Evolutionary conservation across 163 green algal species (phyloP), one percentile per base, ranked within the genome.

Genomic region (Trebouxia gelatinosa): DNA sequence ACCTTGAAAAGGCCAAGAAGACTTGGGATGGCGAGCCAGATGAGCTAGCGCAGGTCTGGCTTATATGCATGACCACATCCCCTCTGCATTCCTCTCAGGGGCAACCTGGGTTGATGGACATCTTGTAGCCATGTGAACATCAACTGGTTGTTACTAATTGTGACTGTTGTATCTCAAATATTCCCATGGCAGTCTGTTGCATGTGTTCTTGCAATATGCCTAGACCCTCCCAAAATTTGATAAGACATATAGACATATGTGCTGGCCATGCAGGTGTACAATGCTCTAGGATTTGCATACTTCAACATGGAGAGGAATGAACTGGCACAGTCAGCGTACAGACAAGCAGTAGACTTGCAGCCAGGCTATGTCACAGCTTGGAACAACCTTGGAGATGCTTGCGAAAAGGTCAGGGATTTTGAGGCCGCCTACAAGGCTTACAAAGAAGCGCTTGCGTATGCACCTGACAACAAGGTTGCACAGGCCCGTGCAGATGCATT

Each of bases 321-420:
- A 2, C 50, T 90, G 57, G 95, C 95, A 0, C 80, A 97, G 6
- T 66, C 82, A n/a, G 87, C 98, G 80, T 99, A 98, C 86, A 82
- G 89, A 59, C 87, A 87, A 81, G 93, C 96, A 9, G 91, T 98
- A n/a, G 82, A 88, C 61, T 84, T 98, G 80, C 94, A 98, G 85
- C 94, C 96, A 6, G 93, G 92, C 9, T 99, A 99, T 85, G 92
- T 98, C 34, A 98, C 91, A 3, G 96, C 94, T n/a, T 98, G 95
- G 95, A 99, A 99, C 87, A 99, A 99, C 86, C 88, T 99, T 62
- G 94, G 94, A 21, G 93, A 98, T 81, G 93, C 88, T 0, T 89
- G 89, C 38, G 93, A 97, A 86, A 84, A 84, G 68, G 61, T 48
- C 2, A 28, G 31, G 28, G 37, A 84, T 17, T 81, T 50, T 29